phyloP scores from a whole-genome alignment of 305 asterid genomes.

The Solanum hybrid region DNA sequence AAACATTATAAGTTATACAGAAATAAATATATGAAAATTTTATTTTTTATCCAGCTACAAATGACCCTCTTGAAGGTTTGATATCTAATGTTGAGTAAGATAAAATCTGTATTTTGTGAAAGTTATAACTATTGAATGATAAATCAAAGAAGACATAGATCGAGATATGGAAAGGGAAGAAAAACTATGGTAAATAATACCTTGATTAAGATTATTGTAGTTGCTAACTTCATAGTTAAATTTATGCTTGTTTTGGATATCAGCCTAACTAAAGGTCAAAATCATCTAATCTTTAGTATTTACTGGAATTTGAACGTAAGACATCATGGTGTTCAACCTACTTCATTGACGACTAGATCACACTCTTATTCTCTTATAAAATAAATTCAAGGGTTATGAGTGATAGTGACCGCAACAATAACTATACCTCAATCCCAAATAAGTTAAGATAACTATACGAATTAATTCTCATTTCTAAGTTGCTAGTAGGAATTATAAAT shows the following conservation, averaged over 20 bases:
- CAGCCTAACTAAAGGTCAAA: background rate
- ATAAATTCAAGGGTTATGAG: background rate
- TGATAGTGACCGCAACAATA: background rate
- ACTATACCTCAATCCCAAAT: background rate
- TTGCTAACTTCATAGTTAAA: background rate
- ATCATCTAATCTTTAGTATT: background rate
- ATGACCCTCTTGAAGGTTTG: background rate
- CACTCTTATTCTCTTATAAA: background rate
- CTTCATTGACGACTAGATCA: background rate
- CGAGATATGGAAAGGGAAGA: background rate
- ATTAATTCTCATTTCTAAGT: background rate
- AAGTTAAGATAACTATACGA: background rate
- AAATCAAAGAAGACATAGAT: background rate
- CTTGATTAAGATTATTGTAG: background rate
- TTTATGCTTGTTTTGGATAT: background rate
- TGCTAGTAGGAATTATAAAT: background rate
- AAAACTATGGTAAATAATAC: background rate
- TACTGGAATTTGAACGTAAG: rapidly evolving
- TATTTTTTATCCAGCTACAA: background rate
- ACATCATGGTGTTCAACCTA: background rate
- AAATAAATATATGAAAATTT: background rate
- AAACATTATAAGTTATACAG: background rate
- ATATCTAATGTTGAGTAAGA: background rate
- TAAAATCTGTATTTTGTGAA: background rate
- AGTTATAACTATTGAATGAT: background rate